A percentile compares a stretch with the other conserved stretches of the same genome.
Conservation (phyloP, 164 flowering plant genomes). For the Houttuynia cordata region DNA sequence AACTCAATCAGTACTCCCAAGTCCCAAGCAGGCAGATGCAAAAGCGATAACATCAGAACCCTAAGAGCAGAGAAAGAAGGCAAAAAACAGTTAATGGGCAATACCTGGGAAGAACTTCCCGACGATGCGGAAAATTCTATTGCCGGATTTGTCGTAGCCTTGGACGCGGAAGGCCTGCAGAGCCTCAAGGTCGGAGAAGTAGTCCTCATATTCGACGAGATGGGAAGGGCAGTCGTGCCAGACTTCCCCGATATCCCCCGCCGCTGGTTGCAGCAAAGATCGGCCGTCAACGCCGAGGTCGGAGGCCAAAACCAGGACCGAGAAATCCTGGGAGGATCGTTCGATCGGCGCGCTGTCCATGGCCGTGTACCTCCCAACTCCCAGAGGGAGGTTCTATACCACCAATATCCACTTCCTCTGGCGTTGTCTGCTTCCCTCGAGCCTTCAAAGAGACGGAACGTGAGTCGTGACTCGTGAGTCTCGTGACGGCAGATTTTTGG, state of each 20-base stretch:
- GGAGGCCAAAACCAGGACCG: conserved; percentile 70
- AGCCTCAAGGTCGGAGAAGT: conserved; percentile 74
- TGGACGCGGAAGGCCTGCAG: conserved; percentile 47
- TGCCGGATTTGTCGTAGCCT: conserved; percentile 60
- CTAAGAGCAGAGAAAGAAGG: no score
- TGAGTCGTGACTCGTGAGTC: no score
- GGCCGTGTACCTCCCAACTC: neutral
- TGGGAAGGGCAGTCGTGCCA: conserved; percentile 77
- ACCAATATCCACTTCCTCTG: no score
- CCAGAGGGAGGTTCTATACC: no score
- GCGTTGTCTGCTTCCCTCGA: no score
- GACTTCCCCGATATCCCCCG: conserved; percentile 30
- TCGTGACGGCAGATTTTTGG: no score
- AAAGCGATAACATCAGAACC: no score
- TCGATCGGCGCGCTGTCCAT: conserved; percentile 14
- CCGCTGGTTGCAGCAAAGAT: conserved; percentile 39
- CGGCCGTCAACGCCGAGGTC: conserved; percentile 78
- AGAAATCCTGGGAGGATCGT: conserved; percentile 47
- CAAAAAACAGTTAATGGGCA: neutral
- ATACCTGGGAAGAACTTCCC: conserved; percentile 89
- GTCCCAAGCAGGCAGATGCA: no score
- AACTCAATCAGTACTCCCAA: no score
- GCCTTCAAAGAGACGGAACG: no score
- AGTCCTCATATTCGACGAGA: conserved; percentile 35
- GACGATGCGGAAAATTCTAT: conserved; percentile 68